Percentiles rank a stretch among this genome's conserved stretches.
These are phyloP conservation scores for Yamadazyma paraphyllophila DNA, from an alignment of 805 yeast genomes.

Conservation along the genomic window DNA sequence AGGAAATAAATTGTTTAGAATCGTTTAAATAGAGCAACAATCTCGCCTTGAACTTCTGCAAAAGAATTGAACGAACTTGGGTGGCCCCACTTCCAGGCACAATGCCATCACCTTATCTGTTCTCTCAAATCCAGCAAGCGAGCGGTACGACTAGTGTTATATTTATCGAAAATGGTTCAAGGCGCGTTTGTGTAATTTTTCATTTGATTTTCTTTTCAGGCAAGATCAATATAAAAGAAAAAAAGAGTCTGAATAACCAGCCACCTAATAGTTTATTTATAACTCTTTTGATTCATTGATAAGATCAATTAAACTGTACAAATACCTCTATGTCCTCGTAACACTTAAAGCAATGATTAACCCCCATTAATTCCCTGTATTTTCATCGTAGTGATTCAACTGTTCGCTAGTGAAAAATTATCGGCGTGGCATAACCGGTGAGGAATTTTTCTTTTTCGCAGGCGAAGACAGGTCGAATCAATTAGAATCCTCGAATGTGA, in stretches of 20 bases:
- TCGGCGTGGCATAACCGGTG: conserved; percentile 3
- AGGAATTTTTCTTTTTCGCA: conserved; percentile 5
- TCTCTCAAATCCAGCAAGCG: neutral
- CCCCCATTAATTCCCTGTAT: no score
- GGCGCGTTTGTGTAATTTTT: conserved; percentile 10
- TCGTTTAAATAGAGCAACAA: neutral
- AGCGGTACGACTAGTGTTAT: neutral
- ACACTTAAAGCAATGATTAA: no score
- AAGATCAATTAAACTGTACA: no score
- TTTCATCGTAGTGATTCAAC: neutral
- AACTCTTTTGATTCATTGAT: no score
- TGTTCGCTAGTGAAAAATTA: neutral
- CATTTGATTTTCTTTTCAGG: conserved; percentile 1
- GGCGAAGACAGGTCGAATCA: conserved; percentile 3
- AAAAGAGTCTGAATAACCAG: neutral
- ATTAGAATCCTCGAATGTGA: conserved; percentile 1
- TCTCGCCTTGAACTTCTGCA: no score
- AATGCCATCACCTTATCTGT: no score
- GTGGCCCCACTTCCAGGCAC: no score
- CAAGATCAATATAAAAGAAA: neutral
- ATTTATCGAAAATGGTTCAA: neutral
- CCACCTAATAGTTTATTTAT: neutral
- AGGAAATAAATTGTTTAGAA: neutral
- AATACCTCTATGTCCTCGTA: no score
- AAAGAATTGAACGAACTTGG: no score